A percentile compares a stretch with the other conserved stretches of the same genome.
These are phyloP conservation scores for Sugiyamaella xylanicola DNA, from an alignment of 1,139 yeast species.

Conservation along the genomic window DNA sequence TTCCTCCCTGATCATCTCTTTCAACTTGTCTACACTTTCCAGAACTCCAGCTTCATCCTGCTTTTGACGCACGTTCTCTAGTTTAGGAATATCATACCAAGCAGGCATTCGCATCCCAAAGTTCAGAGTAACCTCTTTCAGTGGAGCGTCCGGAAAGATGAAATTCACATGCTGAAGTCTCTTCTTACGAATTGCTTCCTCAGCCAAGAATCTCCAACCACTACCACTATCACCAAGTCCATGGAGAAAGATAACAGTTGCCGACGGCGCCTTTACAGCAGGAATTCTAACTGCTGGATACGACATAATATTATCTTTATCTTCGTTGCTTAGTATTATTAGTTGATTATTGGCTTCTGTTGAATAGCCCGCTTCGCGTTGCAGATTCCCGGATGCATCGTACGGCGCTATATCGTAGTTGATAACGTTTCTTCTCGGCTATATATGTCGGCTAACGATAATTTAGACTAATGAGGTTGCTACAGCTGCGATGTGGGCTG, in stretches of 20 bases:
- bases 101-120: constrained; percentile 72
- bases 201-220: constrained; percentile 81
- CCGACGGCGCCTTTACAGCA: constrained; percentile 46
- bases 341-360: not conserved
- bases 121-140: constrained; percentile 65
- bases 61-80: constrained; percentile 50
- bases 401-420: not conserved
- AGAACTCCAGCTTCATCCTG: constrained; percentile 70
- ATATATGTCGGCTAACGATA: too few species aligned
- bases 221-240: constrained; percentile 91
- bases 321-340: not conserved
- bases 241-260: constrained; percentile 79
- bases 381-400: not conserved
- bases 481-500: too few species aligned
- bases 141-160: constrained; percentile 88
- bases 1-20: constrained; percentile 57
- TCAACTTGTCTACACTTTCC: constrained; percentile 56
- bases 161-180: constrained; percentile 66
- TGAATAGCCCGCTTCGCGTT: not conserved
- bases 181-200: constrained; percentile 44
- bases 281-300: constrained; percentile 35
- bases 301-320: not conserved
- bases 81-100: constrained; percentile 80
- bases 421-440: too few species aligned
- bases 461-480: too few species aligned